Conservation (phyloP, 441 rosid species). For the Jatropha multifida region DNA sequence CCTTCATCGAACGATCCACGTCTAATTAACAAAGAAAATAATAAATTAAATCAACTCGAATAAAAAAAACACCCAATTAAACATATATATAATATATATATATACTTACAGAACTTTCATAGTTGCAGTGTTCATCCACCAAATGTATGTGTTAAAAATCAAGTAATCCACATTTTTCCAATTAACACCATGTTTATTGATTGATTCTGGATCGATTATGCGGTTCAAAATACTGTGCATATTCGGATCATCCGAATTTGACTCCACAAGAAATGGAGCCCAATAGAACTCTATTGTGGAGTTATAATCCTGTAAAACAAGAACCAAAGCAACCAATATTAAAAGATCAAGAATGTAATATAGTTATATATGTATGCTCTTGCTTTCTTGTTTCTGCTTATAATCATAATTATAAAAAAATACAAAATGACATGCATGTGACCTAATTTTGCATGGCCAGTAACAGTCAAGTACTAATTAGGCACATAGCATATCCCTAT, state of each 20-base stretch:
- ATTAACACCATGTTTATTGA: constrained; percentile 65
- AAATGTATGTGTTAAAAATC: constrained; percentile 86
- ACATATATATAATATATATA: neutral
- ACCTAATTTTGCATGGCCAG: constrained; percentile 3
- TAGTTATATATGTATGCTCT: neutral
- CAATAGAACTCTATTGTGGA: constrained; percentile 92
- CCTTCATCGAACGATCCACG: constrained; percentile 85
- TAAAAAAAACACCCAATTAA: neutral
- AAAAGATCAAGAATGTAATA: neutral
- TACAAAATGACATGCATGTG: neutral
- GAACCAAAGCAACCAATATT: neutral
- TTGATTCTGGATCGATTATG: constrained; percentile 91
- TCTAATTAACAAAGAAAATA: constrained; percentile 28
- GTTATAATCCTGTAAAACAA: constrained; percentile 60
- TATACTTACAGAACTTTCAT: constrained; percentile 85
- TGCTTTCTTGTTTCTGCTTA: no score
- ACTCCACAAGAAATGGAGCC: constrained; percentile 93
- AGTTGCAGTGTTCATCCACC: constrained; percentile 95
- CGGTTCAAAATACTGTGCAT: constrained; percentile 84
- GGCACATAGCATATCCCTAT: neutral
- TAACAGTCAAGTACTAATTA: neutral
- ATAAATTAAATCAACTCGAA: neutral
- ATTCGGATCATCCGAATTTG: constrained; percentile 85
- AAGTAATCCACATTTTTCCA: constrained; percentile 84
- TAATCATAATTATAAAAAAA: neutral